Evolutionary conservation across 2,329 filamentous ascomycete species (phyloP), one percentile per base, ranked within the genome.

Genomic region (Cladobotryum protrusum): DNA sequence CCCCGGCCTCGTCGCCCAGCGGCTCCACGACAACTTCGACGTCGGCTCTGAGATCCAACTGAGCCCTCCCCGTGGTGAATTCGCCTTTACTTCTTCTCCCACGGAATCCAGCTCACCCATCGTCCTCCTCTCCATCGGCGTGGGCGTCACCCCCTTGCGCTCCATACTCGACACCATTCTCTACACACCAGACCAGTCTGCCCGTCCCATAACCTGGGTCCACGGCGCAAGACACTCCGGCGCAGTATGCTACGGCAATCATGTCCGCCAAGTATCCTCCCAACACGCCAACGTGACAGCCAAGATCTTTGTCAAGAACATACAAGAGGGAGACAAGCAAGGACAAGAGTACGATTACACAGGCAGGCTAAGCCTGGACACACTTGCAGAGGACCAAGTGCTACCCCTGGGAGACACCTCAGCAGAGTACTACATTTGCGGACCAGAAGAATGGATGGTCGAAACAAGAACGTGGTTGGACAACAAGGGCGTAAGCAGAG

Each of bases 351-450:
- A 83, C 63, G 68, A 85, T 50, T 72, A 80, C 57, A 67, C 69
- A 8, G 80, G 84, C 3, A 73, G 79, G 7, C 67, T 87, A 14
- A 73, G 82, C 50, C 63, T 90, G n/a, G 65, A 70, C 32, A 74
- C 72, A 48, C 62, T 88, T 35, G 74, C 79, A 54, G 63, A 67
- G 19, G 69, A 77, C 8, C 60, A 67, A 1, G 71, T 79, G 42
- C 67, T 91, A n/a, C 79, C 75, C 56, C 61, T 83, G 1, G 68
- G 72, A 17, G 70, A 85, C 57, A 45, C 65, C 1, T 67, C 67
- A 40, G 74, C 87, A 0, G 72, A 82, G 59, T 91, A 89, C 64
- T 90, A 79, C 58, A 69, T 88, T 47, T 91, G 87, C 60, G 87
- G 87, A 0, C 86, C 87, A 0, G 73, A 76, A 52, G 62, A 64